A percentile compares a stretch with the other conserved stretches of the same genome.
phyloP scores from a whole-genome alignment of 352 stramenopile genomes.

The Vaucheria bursata region DNA sequence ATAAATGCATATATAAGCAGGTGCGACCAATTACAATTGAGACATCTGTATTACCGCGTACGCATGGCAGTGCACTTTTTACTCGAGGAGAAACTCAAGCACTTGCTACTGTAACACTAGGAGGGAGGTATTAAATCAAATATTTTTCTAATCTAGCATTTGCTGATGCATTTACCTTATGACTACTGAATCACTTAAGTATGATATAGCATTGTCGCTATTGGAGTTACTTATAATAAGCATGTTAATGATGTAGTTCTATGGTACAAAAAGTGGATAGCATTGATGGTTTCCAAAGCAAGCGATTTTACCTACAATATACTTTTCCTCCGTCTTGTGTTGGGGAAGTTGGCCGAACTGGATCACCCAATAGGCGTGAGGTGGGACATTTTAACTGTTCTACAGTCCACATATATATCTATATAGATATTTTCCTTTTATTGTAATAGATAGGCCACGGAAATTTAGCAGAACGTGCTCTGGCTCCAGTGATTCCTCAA shows the following conservation, averaged over 20 bases:
- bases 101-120: slow-evolving; percentile 6
- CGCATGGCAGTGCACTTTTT: slow-evolving; percentile 32
- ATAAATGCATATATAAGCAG: slow-evolving; percentile 9
- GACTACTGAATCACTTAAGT: too few species aligned
- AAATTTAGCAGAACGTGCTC: slow-evolving; percentile 85
- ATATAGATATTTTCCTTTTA: background rate
- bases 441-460: slow-evolving; percentile 83
- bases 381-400: background rate
- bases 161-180: too few species aligned
- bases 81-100: slow-evolving; percentile 40
- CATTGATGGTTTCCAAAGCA: slow-evolving; percentile 58
- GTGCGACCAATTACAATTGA: slow-evolving; percentile 43
- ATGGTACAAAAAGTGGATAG: slow-evolving; percentile 64
- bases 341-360: slow-evolving; percentile 70
- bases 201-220: too few species aligned
- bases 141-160: too few species aligned
- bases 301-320: slow-evolving; percentile 91
- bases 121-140: slow-evolving; percentile 1
- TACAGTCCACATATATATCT: background rate
- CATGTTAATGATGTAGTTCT: background rate
- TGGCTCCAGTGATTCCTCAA: slow-evolving; percentile 70
- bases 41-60: slow-evolving; percentile 26
- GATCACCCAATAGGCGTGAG: background rate
- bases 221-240: background rate
- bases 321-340: slow-evolving; percentile 95